phyloP scores from a whole-genome alignment of 176 grass and related monocot species.

The Lolium perenne region DNA sequence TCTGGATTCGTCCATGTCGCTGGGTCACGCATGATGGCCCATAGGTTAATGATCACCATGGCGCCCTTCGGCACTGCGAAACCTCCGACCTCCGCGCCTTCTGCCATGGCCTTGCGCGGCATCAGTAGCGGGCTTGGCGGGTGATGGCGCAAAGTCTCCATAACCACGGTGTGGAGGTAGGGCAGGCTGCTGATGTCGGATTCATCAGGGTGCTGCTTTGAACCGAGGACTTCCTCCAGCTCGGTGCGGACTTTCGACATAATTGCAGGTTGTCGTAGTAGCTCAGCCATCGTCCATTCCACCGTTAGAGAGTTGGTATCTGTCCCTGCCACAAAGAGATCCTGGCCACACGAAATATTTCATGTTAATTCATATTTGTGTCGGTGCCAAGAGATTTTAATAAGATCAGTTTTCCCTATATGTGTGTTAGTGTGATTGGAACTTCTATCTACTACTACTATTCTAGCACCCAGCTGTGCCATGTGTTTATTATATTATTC shows the following conservation, averaged over 20 bases:
- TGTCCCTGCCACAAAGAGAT: conserved; percentile 47
- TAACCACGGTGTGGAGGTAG: conserved; percentile 55
- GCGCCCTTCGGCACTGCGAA: conserved; percentile 47
- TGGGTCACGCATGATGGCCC: conserved; percentile 66
- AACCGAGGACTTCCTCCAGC: conserved; percentile 35
- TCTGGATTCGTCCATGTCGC: conserved; percentile 39
- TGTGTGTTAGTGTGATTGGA: neutral
- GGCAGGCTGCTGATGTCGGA: conserved; percentile 35
- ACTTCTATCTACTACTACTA: too few relatives aligned
- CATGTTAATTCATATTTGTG: neutral
- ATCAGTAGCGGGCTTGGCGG: conserved; percentile 56
- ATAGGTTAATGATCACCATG: conserved; percentile 50
- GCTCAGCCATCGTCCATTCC: conserved; percentile 70
- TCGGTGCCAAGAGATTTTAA: neutral
- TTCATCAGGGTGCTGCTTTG: conserved; percentile 31
- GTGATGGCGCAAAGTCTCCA: conserved; percentile 64
- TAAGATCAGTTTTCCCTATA: neutral
- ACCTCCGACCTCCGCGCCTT: conserved; percentile 46
- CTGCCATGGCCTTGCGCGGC: conserved; percentile 45
- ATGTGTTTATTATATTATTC: too few relatives aligned
- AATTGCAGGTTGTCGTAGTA: conserved; percentile 49
- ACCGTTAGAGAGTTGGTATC: conserved; percentile 53
- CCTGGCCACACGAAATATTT: neutral
- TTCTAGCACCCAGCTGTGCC: too few relatives aligned
- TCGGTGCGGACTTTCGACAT: conserved; percentile 60